Conservation (phyloP, 2,329 filamentous ascomycete species). For the Alternaria gansuensis region DNA sequence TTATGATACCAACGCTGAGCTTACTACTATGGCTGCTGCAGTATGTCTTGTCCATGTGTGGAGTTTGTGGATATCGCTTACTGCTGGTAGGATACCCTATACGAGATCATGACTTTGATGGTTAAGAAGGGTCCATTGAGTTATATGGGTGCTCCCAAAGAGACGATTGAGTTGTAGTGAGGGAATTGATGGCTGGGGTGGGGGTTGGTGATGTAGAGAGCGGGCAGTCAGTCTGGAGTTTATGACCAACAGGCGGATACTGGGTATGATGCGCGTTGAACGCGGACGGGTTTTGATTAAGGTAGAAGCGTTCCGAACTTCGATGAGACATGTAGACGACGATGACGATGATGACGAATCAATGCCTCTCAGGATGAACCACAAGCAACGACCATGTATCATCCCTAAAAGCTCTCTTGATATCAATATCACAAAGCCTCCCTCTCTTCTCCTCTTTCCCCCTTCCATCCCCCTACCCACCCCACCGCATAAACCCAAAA, state of each 20-base stretch:
- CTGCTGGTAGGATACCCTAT: constrained; percentile 64
- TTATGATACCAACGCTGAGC: constrained; percentile 76
- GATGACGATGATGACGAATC: background rate
- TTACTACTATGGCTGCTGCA: constrained; percentile 77
- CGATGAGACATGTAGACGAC: background rate
- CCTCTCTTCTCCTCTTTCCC: no score
- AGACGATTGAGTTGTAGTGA: constrained; percentile 36
- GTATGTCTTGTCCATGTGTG: constrained; percentile 39
- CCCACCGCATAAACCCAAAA: constrained; percentile 74
- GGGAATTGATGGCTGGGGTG: background rate
- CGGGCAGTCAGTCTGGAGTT: no score
- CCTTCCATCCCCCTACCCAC: constrained; percentile 48
- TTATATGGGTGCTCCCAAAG: constrained; percentile 52
- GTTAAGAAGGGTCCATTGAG: constrained; percentile 78
- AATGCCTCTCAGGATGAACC: background rate
- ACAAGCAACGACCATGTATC: background rate
- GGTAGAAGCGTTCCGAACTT: background rate
- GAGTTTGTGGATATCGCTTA: constrained; percentile 12
- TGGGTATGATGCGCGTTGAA: background rate
- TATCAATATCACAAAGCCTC: no score
- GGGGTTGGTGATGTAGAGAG: background rate
- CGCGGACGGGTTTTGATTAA: background rate
- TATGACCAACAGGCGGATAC: no score
- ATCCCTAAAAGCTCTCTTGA: no score
- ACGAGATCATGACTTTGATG: constrained; percentile 84